Conservation (phyloP, 805 yeast genomes). For the Wickerhamomyces hampshirensis region DNA sequence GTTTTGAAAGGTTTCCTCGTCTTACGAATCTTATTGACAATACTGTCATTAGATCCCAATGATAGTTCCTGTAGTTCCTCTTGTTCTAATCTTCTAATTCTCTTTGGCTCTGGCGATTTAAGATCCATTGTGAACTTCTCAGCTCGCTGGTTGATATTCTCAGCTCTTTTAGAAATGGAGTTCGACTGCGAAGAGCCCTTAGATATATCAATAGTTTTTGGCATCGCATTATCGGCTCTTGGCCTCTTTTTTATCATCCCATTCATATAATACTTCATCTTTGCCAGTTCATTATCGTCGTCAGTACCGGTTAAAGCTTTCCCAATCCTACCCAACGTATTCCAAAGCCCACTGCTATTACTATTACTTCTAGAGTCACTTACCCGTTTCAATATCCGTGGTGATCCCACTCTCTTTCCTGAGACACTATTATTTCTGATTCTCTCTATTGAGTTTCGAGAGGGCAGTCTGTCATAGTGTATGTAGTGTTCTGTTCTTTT, state of each 20-base stretch:
- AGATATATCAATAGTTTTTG: conserved; percentile 2
- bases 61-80: neutral
- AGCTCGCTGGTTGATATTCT: conserved; percentile 16
- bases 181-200: neutral
- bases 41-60: neutral
- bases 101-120: conserved; percentile 12
- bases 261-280: conserved; percentile 21
- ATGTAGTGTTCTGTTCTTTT: conserved; percentile 11
- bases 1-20: neutral
- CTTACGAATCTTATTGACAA: neutral
- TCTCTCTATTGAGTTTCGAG: conserved; percentile 8
- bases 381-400: conserved; percentile 17
- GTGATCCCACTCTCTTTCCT: conserved; percentile 11
- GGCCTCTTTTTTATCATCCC: conserved; percentile 21
- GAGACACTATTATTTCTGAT: conserved; percentile 2
- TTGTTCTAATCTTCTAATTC: conserved; percentile 2
- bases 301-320: conserved; percentile 14
- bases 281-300: conserved; percentile 11
- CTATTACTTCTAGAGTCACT: conserved; percentile 10
- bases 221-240: conserved; percentile 1
- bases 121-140: conserved; percentile 13
- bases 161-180: conserved; percentile 6
- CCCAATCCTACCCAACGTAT: conserved; percentile 18
- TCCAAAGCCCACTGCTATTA: conserved; percentile 8
- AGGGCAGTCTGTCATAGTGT: conserved; percentile 10